Base-by-base conservation (phyloP, 1,284 basidiomycete genomes). In the Marasmius sp. region DNA sequence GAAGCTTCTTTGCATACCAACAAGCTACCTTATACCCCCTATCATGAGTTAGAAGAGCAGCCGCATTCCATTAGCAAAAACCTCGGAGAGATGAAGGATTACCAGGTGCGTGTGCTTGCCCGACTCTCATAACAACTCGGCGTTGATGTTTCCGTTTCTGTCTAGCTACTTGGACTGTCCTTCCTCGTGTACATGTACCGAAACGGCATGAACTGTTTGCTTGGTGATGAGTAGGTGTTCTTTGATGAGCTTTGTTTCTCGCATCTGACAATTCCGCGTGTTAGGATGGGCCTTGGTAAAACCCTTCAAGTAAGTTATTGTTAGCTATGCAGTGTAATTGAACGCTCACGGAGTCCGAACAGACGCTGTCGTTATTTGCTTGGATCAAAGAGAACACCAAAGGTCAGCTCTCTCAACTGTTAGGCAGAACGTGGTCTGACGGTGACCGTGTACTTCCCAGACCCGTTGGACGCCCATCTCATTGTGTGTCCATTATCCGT, bases 401-500 rank as follows among this genome's bases (percentile, higher is more conserved):
- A 51, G 75, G 82, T 80, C 50, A 18, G 68, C 66, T 8, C 22
- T 33, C n/a, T 11, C 9, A 34, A n/a, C n/a, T 43, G 10, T 10
- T n/a, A 50, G 39, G 3, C 22, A 47, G 18, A 33, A 57, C 34
- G 22, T 53, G 48, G 6, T 57, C 5, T 2, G 41, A 6, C 16
- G 12, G 37, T 58, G 27, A 27, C 27, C 27, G 27, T 27, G 27
- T 27, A 27, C 27, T 5, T 58, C 48, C 37, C 60, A 79, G 75
- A 75, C 50, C 54, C 61, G 18, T 69, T 75, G 61, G 79, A 83
- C 51, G 82, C 85, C 10, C 85, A 87, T 68, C 77, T 88, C 12
- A 77, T 88, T 33, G 77, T 88, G 54, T 88, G 86, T 68, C 86
- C 86, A 0, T 76, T 88, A 7, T 85, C 84, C 5, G 87, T 88